Evolutionary conservation across 2,329 filamentous ascomycete species (phyloP).

Genomic region (Neophaeococcomyces aloes): DNA sequence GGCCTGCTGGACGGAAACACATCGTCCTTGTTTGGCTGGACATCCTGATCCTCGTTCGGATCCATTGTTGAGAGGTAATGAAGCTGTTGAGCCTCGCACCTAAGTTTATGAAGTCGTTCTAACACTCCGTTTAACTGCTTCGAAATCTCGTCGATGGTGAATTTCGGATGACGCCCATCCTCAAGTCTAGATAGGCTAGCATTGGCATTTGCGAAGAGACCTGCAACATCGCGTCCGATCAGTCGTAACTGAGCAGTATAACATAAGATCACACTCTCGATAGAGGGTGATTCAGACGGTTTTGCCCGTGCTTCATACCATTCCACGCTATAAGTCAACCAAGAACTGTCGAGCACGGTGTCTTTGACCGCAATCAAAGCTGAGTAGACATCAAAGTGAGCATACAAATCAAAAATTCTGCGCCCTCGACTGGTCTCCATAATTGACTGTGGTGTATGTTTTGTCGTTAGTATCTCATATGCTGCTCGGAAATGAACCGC

Average conservation of each 20-base stretch:
- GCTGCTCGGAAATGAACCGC: constrained; percentile 89
- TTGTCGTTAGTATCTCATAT: constrained; percentile 62
- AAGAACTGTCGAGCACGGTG: constrained; percentile 62
- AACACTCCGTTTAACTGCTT: constrained; percentile 49
- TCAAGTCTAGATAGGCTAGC: neutral
- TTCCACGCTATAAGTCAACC: constrained; percentile 58
- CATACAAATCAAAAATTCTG: constrained; percentile 78
- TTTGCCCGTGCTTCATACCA: constrained; percentile 54
- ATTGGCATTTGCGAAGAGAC: constrained; percentile 55
- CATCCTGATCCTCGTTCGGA: constrained; percentile 30
- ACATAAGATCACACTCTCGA: neutral
- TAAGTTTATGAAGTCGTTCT: constrained; percentile 31
- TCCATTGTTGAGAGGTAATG: constrained; percentile 53
- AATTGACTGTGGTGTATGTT: constrained; percentile 68
- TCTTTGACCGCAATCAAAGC: constrained; percentile 72
- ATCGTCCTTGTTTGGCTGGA: constrained; percentile 36
- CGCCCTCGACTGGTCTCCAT: constrained; percentile 60
- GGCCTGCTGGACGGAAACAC: constrained; percentile 22
- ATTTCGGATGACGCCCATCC: constrained; percentile 41
- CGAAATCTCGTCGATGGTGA: constrained; percentile 55
- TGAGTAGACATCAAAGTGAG: constrained; percentile 75
- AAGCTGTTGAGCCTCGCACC: constrained; percentile 50
- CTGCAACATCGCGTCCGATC: constrained; percentile 68
- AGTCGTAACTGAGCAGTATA: constrained; percentile 37
- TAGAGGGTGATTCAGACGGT: neutral